Base-by-base conservation (phyloP, 257 asterid genomes). In the Gynochthodes officinalis region DNA sequence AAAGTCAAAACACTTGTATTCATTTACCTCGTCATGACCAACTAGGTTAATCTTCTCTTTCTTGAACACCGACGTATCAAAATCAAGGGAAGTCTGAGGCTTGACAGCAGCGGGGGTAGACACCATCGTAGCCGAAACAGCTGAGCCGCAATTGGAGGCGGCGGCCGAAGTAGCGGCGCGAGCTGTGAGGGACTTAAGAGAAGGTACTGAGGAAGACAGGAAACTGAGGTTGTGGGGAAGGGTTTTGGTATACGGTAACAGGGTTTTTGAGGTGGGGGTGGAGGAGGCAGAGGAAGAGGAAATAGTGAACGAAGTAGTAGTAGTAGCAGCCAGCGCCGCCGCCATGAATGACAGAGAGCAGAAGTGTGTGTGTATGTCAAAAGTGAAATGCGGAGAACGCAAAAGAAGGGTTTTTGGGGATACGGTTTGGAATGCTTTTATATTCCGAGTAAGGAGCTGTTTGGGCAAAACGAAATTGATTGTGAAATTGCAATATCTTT, bases 41-140 rank as follows among this genome's bases (percentile, higher is more conserved):
- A 96, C 96, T 42, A 93, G 94, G 73, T 86, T 88, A 73, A 89
- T 73, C 66, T 87, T 88, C 88, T 93, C 98, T 49, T 93, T 93
- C 2, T 88, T 81, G 84, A 93, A 93, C 5, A 93, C 88, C 19
- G 88, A 81, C 30, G 97, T 86, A 43, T 91, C 90, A 75, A 93
- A 93, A 84, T 93, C 96, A 12, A 85, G 88, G 13, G 89, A 75
- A 70, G 75, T 72, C 4, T 71, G 89, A 18, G 88, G 75, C 72
- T 76, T 82, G 15, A 89, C 68, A 35, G 88, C 14, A 25, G 77
- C 19, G 19, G 92, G 84, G 1, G 77, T 75, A 0, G 98, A 78
- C 4, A 93, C 96, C 96, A 84, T 85, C 25, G 83, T 83, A 73
- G 88, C 94, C 2, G 82, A 76, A 7, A 84, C 23, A 21, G 90